Base-by-base conservation (phyloP, 164 flowering plant species). In the Magnolia officinalis region DNA sequence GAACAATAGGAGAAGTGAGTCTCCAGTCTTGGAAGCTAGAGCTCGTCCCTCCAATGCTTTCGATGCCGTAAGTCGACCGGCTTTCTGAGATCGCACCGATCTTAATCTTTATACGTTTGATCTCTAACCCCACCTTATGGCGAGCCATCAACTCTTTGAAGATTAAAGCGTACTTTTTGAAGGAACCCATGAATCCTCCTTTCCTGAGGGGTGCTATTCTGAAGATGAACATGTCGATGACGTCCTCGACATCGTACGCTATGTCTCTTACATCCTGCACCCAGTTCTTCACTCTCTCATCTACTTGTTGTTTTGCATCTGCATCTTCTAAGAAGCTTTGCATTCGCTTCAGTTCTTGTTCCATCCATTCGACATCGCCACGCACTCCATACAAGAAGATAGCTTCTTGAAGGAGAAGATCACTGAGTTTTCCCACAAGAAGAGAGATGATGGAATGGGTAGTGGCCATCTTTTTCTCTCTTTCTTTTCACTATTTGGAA, bases 311-410 rank as follows among this genome's bases (percentile, higher is more conserved):
- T 31, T 65, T 70, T 11, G 11, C 58, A 19, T 80, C 83, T 2
- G 81, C 82, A 52, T 83, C 84, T 67, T 74, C 72, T 2, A 86
- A 29, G 76, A 84, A 83, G 51, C 81, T 51, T 18, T 67, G 73
- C 78, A 84, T 82, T 49, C 76, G 14, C 49, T 21, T 63, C 2
- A 86, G 75, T 73, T 86, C 83, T 0, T 1, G 24, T 8, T 75
- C 67, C 14, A 86, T 2, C 13, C 49, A 26, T 52, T 74, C 49
- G 1, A 84, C 75, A 66, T 84, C 52, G 5, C 63, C 73, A 0
- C 69, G 10, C 10, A 83, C 84, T 3, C 78, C 82, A 2, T 6
- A 10, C 6, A 84, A 66, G n/a, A 78, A 49, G 49, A 11, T 9
- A 0, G 74, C 74, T 71, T 80, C 83, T 21, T 78, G 61, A 11